Conservation (phyloP, 2,329 filamentous ascomycete species). For the Aspergillus sp. region DNA sequence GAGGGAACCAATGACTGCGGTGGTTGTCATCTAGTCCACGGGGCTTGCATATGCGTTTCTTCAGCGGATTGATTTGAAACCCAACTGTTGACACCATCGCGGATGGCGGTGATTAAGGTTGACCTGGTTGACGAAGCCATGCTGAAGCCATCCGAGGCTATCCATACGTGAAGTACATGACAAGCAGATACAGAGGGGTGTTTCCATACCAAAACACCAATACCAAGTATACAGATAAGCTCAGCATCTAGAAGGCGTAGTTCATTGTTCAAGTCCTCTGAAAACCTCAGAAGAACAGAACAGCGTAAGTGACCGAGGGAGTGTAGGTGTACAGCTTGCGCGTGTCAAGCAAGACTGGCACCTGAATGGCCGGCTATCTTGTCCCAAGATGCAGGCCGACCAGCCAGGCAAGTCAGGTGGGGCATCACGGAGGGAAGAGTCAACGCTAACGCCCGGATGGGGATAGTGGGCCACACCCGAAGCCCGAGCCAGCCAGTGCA, state of each 20-base stretch:
- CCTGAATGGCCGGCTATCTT: not conserved
- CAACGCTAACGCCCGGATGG: not conserved
- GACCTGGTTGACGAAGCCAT: not conserved
- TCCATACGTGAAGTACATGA: too few species aligned
- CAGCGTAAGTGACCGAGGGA: too few species aligned
- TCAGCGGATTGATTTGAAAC: not conserved
- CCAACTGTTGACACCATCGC: not conserved
- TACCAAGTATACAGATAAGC: too few species aligned
- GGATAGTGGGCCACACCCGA: not conserved
- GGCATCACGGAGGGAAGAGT: not conserved
- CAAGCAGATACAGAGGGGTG: not conserved
- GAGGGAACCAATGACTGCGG: slow-evolving; percentile 1
- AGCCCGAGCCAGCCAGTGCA: slow-evolving; percentile 1
- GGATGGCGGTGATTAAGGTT: not conserved
- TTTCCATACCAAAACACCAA: not conserved
- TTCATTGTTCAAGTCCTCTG: too few species aligned
- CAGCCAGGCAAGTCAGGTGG: slow-evolving; percentile 13
- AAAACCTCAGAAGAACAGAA: too few species aligned
- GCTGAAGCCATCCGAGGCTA: too few species aligned
- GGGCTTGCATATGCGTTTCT: not conserved
- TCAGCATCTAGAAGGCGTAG: too few species aligned
- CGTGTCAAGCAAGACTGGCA: not conserved
- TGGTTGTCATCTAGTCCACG: not conserved
- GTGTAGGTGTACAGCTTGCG: not conserved
- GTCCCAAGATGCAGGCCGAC: slow-evolving; percentile 13